A percentile compares a stretch with the other conserved stretches of the same genome.
phyloP scores from a whole-genome alignment of 306 rosid genomes.

The apple (Malus domestica) region ASM211411v1 NC_041803.1:29243501-29244000 shows the following conservation, averaged over 20 bases:
- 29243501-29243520: constrained; percentile 18
- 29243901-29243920: too few relatives aligned
- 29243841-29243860: too few relatives aligned
- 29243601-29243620: constrained; percentile 14
- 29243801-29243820: too few relatives aligned
- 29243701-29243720: constrained; percentile 6
- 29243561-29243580: constrained; percentile 17
- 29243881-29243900: too few relatives aligned
- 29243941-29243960: background rate
- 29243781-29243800: too few relatives aligned
- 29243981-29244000: background rate
- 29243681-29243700: background rate
- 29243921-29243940: too few relatives aligned
- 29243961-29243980: background rate
- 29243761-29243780: too few relatives aligned
- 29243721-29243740: background rate
- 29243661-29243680: background rate
- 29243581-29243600: constrained; percentile 37
- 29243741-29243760: background rate
- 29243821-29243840: too few relatives aligned
- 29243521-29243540: background rate
- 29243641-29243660: constrained; percentile 6
- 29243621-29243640: constrained; percentile 36
- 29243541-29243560: background rate
- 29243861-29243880: too few relatives aligned